A percentile compares a stretch with the other conserved stretches of the same genome.
Evolutionary conservation across 2,329 filamentous ascomycete genomes (phyloP).

Genomic region (Fusarium proliferatum): DNA sequence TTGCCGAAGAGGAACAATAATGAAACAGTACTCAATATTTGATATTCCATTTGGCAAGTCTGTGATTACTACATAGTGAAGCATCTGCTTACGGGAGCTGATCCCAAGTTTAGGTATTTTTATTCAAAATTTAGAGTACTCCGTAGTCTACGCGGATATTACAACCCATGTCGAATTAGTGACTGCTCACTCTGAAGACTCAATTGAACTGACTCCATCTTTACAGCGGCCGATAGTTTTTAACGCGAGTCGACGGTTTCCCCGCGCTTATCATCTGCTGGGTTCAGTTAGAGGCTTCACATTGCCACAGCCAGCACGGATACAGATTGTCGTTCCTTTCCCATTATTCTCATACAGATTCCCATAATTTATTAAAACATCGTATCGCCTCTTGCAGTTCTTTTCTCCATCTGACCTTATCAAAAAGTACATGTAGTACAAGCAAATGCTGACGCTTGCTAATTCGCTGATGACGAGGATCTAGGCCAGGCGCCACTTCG

Average conservation of each 20-base stretch:
- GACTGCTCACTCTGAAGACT: background rate
- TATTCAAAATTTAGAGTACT: background rate
- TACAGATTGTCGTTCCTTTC: conserved; percentile 33
- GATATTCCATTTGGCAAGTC: background rate
- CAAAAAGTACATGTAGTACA: background rate
- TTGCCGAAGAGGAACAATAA: background rate
- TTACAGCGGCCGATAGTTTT: conserved; percentile 17
- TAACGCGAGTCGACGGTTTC: conserved; percentile 25
- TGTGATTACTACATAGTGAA: background rate
- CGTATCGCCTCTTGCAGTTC: conserved; percentile 19
- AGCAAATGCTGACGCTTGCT: conserved; percentile 24
- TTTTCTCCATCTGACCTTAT: conserved; percentile 16
- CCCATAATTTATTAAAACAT: conserved; percentile 25
- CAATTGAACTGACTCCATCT: conserved; percentile 13
- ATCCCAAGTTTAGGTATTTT: background rate
- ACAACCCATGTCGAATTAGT: conserved; percentile 5
- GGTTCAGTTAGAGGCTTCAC: conserved; percentile 21
- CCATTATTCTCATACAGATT: conserved; percentile 27
- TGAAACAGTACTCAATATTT: background rate
- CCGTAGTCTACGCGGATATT: background rate
- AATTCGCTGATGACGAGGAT: conserved; percentile 37
- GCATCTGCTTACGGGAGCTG: background rate
- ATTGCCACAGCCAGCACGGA: conserved; percentile 33
- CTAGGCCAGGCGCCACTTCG: conserved; percentile 30
- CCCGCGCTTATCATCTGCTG: conserved; percentile 34